Evolutionary conservation across 768 basidiomycete genomes (phyloP), one percentile per base, ranked within the genome.

Genomic region (Calocybe cyanea): DNA sequence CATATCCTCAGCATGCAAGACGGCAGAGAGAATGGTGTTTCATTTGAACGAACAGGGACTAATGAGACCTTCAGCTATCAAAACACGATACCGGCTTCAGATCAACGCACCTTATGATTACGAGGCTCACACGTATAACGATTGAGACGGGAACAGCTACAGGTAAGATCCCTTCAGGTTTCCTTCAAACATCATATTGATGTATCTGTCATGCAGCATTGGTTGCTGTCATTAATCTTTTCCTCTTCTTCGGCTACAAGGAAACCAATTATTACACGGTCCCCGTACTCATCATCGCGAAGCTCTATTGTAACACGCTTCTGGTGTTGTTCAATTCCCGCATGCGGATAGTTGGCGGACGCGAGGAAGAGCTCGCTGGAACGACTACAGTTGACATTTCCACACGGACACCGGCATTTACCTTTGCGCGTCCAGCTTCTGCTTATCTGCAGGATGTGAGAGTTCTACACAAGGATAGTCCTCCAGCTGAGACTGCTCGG

Each of bases 271-370:
- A 59, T 39, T 57, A 61, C 45, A 52, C 53, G 9, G 54, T 54
- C 9, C 59, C 62, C 2, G 58, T 54, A 10, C 45, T 55, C 13
- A 51, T 59, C 38, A 54, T 63, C 21, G 57, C 61, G 9, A 63
- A 63, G 34, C 45, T 65, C 7, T 63, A 63, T 45, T 60, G 61
- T 19, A 65, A 65, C 31, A 59, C 61, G 1, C 45, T 65, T 3
- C 54, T 65, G 19, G 61, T 59, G 7, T 45, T 63, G 2, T 58
- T 65, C 49, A 65, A 65, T 47, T 56, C 52, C 31, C 58, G 63
- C 2, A 54, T 59, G 43, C 55, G 54, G 2, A 61, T 63, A 14
- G 37, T 49, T 7, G 57, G 57, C 3, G 54, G 59, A 3, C 48
- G 53, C 36, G 46, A 62, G 41, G 59, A 54, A 37, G 37, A 34